phyloP scores from a whole-genome alignment of 306 rosid genomes.

The Acacia confusa region DNA sequence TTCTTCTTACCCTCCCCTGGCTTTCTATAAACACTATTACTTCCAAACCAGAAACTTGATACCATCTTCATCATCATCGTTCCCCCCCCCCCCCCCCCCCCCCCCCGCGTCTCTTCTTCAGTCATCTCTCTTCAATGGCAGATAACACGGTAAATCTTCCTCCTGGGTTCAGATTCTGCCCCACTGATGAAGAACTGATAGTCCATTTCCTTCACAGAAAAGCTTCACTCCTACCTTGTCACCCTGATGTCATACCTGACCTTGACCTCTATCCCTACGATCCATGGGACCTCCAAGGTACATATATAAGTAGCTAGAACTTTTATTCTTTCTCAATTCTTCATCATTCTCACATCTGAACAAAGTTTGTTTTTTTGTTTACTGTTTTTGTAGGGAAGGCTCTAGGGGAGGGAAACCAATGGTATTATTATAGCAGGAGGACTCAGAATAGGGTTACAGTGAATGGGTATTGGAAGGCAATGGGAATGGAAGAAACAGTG shows the following conservation, averaged over 20 bases:
- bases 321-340: background rate
- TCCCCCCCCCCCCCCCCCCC: background rate
- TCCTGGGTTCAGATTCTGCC: slow-evolving; percentile 86
- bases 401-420: slow-evolving; percentile 77
- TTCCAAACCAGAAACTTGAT: slow-evolving; percentile 8
- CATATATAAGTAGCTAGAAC: background rate
- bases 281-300: slow-evolving; percentile 92
- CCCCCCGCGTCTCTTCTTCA: background rate
- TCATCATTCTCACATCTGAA: background rate
- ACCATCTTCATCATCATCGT: background rate
- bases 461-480: slow-evolving; percentile 76
- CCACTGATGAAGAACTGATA: slow-evolving; percentile 91
- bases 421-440: slow-evolving; percentile 91
- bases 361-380: slow-evolving; percentile 2
- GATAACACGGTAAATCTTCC: slow-evolving; percentile 73
- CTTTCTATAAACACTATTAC: slow-evolving; percentile 50
- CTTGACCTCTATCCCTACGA: slow-evolving; percentile 78
- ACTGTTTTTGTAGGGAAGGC: slow-evolving; percentile 60
- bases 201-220: slow-evolving; percentile 93
- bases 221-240: slow-evolving; percentile 81
- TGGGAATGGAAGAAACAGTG: slow-evolving; percentile 75
- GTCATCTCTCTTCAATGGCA: slow-evolving; percentile 40
- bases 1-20: slow-evolving; percentile 22
- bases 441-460: slow-evolving; percentile 55
- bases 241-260: slow-evolving; percentile 96